These are phyloP conservation scores for Psilocybe cubensis DNA, from an alignment of 768 basidiomycete genomes.

Conservation along the genomic window DNA sequence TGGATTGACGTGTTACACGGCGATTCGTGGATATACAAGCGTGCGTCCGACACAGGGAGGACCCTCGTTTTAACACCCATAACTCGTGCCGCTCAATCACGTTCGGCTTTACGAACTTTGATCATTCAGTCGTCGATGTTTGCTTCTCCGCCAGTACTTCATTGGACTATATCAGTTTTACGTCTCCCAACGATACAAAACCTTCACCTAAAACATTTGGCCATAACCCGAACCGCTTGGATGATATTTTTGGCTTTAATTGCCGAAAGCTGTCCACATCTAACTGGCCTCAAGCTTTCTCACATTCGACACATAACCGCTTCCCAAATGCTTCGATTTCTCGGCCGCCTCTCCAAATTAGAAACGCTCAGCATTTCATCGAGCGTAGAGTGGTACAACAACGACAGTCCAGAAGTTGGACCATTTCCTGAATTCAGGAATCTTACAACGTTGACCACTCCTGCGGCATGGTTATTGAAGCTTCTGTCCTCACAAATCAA, in stretches of 20 bases:
- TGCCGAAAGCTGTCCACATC: conserved; percentile 14
- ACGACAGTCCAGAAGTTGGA: conserved; percentile 13
- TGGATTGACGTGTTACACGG: conserved; percentile 16
- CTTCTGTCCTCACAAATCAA: conserved; percentile 21
- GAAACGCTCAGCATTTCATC: conserved; percentile 16
- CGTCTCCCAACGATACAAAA: conserved; percentile 16
- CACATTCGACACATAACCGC: conserved; percentile 22
- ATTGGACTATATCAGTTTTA: conserved; percentile 24
- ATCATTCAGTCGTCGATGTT: conserved; percentile 27
- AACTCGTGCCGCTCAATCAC: conserved; percentile 5
- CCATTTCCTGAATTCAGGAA: conserved; percentile 25
- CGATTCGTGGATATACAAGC: conserved; percentile 22
- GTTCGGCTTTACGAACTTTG: conserved; percentile 13
- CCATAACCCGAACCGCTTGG: conserved; percentile 26
- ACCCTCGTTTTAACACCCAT: conserved; percentile 19
- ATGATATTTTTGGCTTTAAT: conserved; percentile 23
- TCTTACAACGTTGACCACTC: conserved; percentile 21
- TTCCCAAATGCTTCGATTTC: conserved; percentile 19
- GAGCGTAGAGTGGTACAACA: conserved; percentile 20
- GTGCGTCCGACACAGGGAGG: conserved; percentile 13
- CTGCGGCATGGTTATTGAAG: conserved; percentile 25
- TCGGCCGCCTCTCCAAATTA: conserved; percentile 17
- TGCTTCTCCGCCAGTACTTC: conserved; percentile 25
- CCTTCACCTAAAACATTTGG: conserved; percentile 19
- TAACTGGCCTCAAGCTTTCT: conserved; percentile 18